These are phyloP conservation scores for Candida palmyrensis DNA, from an alignment of 805 yeast genomes.

Conservation along the genomic window DNA sequence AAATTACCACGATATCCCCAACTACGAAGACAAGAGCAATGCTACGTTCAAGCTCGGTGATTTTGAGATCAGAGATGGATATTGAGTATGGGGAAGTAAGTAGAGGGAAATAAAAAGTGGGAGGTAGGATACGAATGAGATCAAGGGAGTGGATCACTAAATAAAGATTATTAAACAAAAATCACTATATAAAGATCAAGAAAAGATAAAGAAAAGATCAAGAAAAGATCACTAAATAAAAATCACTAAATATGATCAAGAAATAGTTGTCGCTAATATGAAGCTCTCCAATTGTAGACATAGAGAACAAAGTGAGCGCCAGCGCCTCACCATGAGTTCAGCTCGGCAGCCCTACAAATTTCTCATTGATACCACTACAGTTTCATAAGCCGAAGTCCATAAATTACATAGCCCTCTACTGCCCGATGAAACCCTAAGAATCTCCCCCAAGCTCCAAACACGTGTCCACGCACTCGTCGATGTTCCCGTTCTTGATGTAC, in stretches of 20 bases:
- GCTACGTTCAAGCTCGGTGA: constrained; percentile 23
- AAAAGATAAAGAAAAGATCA: too few relatives aligned
- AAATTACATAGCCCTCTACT: background rate
- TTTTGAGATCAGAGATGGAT: constrained; percentile 24
- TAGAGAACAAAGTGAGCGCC: too few relatives aligned
- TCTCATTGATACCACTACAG: background rate
- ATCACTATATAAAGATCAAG: too few relatives aligned
- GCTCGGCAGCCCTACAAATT: background rate
- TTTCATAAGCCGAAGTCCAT: background rate
- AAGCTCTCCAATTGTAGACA: too few relatives aligned
- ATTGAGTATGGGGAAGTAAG: background rate
- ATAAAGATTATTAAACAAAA: too few relatives aligned
- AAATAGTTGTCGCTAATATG: too few relatives aligned
- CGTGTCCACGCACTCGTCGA: constrained; percentile 73
- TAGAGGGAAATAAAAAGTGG: background rate
- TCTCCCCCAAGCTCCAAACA: constrained; percentile 30
- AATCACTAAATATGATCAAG: too few relatives aligned
- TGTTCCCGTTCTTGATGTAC: constrained; percentile 55
- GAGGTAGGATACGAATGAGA: too few relatives aligned
- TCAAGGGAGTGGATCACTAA: too few relatives aligned
- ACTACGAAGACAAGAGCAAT: constrained; percentile 18
- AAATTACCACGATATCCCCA: constrained; percentile 19
- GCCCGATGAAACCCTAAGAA: too few relatives aligned
- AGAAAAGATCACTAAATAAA: too few relatives aligned
- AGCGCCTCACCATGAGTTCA: background rate